Percentiles rank a stretch among this genome's conserved stretches.
Evolutionary conservation across 1,284 basidiomycete species (phyloP).

Genomic region (Gomphus sp.): DNA sequence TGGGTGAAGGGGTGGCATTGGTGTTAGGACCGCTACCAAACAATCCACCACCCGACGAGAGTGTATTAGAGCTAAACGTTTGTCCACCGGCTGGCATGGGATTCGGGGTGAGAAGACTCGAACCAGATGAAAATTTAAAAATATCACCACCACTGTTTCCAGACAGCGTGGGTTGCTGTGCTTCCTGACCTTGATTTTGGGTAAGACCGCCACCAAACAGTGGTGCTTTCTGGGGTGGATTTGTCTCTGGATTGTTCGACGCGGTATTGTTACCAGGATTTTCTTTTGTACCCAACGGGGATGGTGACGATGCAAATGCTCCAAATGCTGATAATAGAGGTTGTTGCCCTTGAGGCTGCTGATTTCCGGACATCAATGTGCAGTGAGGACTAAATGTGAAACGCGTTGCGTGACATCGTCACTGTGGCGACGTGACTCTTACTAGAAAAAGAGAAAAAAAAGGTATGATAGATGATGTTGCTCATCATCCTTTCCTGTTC

Average conservation of each 20-base stretch:
- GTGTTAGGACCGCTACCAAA: constrained; percentile 15
- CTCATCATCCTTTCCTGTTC: too few relatives aligned
- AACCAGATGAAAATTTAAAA: constrained; percentile 12
- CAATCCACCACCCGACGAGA: constrained; percentile 13
- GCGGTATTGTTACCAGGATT: not conserved
- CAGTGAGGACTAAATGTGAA: not conserved
- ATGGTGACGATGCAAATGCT: not conserved
- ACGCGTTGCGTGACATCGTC: not conserved
- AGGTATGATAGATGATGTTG: too few relatives aligned
- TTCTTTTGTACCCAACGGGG: not conserved
- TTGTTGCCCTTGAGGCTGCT: constrained; percentile 1
- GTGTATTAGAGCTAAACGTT: constrained; percentile 10
- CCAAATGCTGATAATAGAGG: not conserved
- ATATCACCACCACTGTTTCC: constrained; percentile 3
- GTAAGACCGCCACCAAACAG: constrained; percentile 8
- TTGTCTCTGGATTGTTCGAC: not conserved
- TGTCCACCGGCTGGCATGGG: constrained; percentile 16
- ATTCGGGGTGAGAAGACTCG: not conserved
- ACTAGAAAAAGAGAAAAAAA: too few relatives aligned
- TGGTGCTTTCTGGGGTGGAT: not conserved
- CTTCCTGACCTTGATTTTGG: constrained; percentile 10
- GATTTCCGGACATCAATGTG: not conserved
- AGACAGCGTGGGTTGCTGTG: constrained; percentile 6
- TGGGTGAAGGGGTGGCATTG: not conserved
- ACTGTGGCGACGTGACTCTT: not conserved